phyloP scores from a whole-genome alignment of 2,329 filamentous ascomycete species.

The Arthrobotrys iridis region DNA sequence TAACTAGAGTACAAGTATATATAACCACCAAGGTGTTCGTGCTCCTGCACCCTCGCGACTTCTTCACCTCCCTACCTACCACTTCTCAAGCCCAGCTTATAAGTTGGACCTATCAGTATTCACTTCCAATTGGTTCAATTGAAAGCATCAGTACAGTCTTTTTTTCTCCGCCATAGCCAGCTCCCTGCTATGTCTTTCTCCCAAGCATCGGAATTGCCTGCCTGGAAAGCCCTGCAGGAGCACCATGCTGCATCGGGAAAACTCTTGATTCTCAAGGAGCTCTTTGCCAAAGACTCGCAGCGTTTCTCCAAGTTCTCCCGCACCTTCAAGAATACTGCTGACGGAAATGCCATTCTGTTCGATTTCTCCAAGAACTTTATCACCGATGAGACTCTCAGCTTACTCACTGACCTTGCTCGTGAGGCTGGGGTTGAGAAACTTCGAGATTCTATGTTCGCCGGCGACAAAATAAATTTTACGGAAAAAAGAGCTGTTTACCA shows the following conservation, averaged over 20 bases:
- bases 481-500: constrained; percentile 97
- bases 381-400: constrained; percentile 81
- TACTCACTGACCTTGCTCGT: constrained; percentile 88
- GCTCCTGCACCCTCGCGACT: background rate
- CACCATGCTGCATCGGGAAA: constrained; percentile 88
- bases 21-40: too few relatives aligned
- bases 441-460: constrained; percentile 95
- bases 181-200: constrained; percentile 67
- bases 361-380: constrained; percentile 99
- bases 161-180: background rate
- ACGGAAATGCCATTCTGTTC: constrained; percentile 88
- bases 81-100: background rate
- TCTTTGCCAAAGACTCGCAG: constrained; percentile 85
- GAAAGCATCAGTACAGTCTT: background rate
- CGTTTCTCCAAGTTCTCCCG: constrained; percentile 91
- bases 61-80: background rate
- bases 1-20: too few relatives aligned
- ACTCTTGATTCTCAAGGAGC: constrained; percentile 90
- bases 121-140: background rate
- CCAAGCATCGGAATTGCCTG: constrained; percentile 83
- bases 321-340: constrained; percentile 80
- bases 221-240: constrained; percentile 89
- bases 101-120: background rate
- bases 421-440: constrained; percentile 92
- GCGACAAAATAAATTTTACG: constrained; percentile 99